These are phyloP conservation scores for Lodderomyces beijingensis DNA, from an alignment of 1,139 yeast species.

Conservation along the genomic window DNA sequence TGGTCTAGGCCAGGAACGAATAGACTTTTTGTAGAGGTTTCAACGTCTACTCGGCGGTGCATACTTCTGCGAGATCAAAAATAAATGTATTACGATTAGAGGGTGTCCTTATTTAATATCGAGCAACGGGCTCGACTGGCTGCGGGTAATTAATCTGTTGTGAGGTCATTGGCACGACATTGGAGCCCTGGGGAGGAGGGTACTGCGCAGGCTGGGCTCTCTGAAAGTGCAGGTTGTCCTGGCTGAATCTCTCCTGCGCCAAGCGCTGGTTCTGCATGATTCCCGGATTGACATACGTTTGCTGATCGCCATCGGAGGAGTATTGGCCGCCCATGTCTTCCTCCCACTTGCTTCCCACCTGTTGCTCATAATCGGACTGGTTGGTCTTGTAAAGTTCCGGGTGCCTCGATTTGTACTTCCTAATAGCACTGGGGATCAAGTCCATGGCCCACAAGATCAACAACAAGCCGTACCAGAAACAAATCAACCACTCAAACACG, in stretches of 20 bases:
- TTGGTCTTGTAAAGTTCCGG: conserved; percentile 15
- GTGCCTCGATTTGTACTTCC: conserved; percentile 25
- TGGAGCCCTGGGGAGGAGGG: not conserved
- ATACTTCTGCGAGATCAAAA: too few species aligned
- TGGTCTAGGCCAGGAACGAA: conserved; percentile 3
- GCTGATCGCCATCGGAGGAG: conserved; percentile 4
- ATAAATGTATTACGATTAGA: too few species aligned
- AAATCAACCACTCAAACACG: conserved; percentile 75
- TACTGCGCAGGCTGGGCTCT: not conserved
- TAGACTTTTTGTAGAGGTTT: too few species aligned
- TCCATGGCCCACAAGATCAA: conserved; percentile 66
- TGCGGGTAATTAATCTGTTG: not conserved
- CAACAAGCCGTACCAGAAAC: conserved; percentile 77
- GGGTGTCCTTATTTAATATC: not conserved
- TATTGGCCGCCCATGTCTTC: conserved; percentile 6
- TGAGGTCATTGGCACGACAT: too few species aligned
- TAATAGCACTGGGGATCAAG: conserved; percentile 57
- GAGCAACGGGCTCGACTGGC: conserved; percentile 1
- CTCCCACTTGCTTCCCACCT: conserved; percentile 9
- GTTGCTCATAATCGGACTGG: conserved; percentile 3
- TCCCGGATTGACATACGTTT: conserved; percentile 6
- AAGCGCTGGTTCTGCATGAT: conserved; percentile 4
- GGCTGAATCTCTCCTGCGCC: conserved; percentile 2
- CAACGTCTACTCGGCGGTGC: too few species aligned
- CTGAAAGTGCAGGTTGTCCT: not conserved